phyloP scores from a whole-genome alignment of 148 eudicot species.

The Camellia sinensis region DNA sequence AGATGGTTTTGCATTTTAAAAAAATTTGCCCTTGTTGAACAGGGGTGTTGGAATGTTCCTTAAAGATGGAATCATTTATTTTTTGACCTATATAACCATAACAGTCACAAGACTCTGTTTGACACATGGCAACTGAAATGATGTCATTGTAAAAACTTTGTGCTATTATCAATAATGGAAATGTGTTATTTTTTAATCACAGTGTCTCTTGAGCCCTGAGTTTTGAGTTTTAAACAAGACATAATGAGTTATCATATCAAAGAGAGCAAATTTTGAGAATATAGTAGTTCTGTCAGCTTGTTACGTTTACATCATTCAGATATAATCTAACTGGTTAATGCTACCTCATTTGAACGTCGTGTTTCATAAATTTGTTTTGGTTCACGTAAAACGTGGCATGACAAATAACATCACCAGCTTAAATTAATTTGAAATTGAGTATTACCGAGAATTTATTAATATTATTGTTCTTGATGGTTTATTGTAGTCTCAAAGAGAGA shows the following conservation, averaged over 20 bases:
- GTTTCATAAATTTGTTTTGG: background rate
- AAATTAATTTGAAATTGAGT: background rate
- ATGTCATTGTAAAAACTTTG: background rate
- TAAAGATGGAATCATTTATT: background rate
- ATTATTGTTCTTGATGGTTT: conserved; percentile 10
- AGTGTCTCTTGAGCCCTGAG: background rate
- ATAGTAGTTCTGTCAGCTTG: background rate
- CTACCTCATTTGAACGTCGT: background rate
- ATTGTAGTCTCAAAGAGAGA: conserved; percentile 60
- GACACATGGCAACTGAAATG: background rate
- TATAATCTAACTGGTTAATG: background rate
- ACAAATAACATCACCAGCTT: background rate
- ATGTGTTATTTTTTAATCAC: too few species aligned
- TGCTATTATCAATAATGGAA: background rate
- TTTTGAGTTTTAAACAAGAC: background rate
- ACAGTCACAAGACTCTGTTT: background rate
- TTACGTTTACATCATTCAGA: background rate
- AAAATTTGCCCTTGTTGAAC: background rate
- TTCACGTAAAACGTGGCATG: background rate
- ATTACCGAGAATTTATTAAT: background rate
- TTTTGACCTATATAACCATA: background rate
- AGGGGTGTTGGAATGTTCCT: background rate
- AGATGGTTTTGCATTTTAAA: background rate
- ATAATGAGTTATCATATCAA: background rate
- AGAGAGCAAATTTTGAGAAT: background rate